A percentile compares a stretch with the other conserved stretches of the same genome.
These are phyloP conservation scores for Cucurbitaria berberidis DNA, from an alignment of 2,329 filamentous ascomycete genomes.

Conservation along the genomic window DNA sequence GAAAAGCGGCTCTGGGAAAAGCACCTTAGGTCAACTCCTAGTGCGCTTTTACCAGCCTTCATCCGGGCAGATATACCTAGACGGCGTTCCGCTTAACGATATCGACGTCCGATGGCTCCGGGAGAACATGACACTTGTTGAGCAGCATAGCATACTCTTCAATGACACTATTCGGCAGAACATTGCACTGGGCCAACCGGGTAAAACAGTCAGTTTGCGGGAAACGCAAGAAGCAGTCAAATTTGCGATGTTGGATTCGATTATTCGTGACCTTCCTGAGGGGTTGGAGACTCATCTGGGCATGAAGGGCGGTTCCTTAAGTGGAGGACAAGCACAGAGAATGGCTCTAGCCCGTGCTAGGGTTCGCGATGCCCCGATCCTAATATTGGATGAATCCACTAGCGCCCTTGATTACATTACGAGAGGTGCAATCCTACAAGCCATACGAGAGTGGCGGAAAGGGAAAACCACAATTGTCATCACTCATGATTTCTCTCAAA, in stretches of 20 bases:
- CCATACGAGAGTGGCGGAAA: slow-evolving; percentile 76
- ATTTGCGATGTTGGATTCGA: slow-evolving; percentile 71
- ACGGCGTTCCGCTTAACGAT: slow-evolving; percentile 65
- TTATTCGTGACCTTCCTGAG: slow-evolving; percentile 69
- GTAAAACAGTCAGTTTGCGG: slow-evolving; percentile 56
- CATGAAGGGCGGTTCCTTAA: slow-evolving; percentile 71
- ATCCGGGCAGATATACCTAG: slow-evolving; percentile 71
- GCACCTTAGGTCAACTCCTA: slow-evolving; percentile 81
- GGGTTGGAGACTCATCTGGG: slow-evolving; percentile 77
- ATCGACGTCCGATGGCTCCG: slow-evolving; percentile 76
- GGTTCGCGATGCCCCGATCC: slow-evolving; percentile 76
- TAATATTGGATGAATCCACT: slow-evolving; percentile 88
- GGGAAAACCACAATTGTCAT: slow-evolving; percentile 91
- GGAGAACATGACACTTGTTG: slow-evolving; percentile 77
- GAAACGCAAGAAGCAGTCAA: slow-evolving; percentile 69
- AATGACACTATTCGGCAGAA: slow-evolving; percentile 80
- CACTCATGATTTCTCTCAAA: slow-evolving; percentile 85
- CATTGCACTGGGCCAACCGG: slow-evolving; percentile 72
- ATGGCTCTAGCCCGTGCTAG: slow-evolving; percentile 80
- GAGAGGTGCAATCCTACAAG: slow-evolving; percentile 71
- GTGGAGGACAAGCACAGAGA: slow-evolving; percentile 84
- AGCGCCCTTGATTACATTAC: slow-evolving; percentile 82
- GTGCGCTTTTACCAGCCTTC: slow-evolving; percentile 75
- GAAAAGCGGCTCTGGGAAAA: slow-evolving; percentile 89
- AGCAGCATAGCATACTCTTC: slow-evolving; percentile 83